These are phyloP conservation scores for Rutstroemia sp. DNA, from an alignment of 2,329 filamentous ascomycete species.

Conservation along the genomic window DNA sequence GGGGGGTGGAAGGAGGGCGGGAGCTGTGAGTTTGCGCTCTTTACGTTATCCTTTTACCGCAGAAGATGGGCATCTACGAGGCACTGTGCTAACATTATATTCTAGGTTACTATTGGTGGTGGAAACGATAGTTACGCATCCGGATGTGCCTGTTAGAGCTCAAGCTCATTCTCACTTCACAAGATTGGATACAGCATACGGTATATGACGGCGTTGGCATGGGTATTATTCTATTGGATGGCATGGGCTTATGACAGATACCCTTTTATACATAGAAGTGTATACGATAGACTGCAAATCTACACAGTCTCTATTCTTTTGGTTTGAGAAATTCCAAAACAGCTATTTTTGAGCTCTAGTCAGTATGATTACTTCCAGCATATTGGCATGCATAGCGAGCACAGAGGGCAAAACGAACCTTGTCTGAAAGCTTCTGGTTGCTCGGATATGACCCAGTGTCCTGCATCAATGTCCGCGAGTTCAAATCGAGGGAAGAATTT, in stretches of 20 bases:
- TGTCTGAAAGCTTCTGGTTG: constrained; percentile 70
- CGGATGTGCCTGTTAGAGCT: constrained; percentile 8
- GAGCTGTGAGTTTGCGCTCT: constrained; percentile 9
- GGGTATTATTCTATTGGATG: constrained; percentile 10
- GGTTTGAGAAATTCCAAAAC: constrained; percentile 55
- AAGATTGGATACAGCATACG: background rate
- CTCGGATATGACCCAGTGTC: constrained; percentile 89
- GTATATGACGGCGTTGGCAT: constrained; percentile 5
- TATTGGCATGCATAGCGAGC: background rate
- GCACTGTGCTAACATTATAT: constrained; percentile 17
- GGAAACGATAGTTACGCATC: background rate
- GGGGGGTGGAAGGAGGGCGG: constrained; percentile 22
- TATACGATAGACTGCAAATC: constrained; percentile 24
- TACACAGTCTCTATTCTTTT: constrained; percentile 35
- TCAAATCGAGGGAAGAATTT: constrained; percentile 75
- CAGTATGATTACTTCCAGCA: background rate
- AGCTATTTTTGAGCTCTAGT: constrained; percentile 33
- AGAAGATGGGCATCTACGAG: background rate
- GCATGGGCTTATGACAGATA: constrained; percentile 23
- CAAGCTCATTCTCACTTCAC: background rate
- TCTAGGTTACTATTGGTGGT: constrained; percentile 6
- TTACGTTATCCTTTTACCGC: background rate
- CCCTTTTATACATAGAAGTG: constrained; percentile 25
- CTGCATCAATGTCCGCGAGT: constrained; percentile 66
- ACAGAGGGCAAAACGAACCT: constrained; percentile 42